Conservation (phyloP, 192 early-diverging fungal genomes). For the Entomortierella chlamydospora region DNA sequence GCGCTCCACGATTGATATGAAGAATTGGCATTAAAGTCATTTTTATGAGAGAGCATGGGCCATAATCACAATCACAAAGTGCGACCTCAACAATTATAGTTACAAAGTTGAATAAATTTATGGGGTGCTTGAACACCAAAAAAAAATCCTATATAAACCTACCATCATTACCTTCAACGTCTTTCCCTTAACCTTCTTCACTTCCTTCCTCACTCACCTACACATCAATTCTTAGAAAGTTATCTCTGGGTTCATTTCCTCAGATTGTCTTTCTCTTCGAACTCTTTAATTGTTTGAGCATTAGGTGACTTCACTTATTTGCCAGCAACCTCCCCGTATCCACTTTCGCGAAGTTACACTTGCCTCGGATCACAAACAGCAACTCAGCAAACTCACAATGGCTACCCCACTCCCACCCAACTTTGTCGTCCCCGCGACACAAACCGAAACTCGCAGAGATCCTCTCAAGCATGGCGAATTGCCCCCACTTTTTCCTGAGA, state of each 20-base stretch:
- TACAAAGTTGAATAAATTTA: not conserved
- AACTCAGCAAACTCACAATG: constrained; percentile 2
- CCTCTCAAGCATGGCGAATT: constrained; percentile 41
- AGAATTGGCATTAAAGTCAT: not conserved
- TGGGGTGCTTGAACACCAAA: not conserved
- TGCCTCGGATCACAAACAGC: no score
- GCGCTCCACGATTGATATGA: no score
- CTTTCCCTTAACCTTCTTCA: not conserved
- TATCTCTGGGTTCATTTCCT: not conserved
- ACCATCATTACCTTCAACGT: not conserved
- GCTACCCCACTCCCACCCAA: constrained; percentile 52
- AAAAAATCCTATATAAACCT: not conserved
- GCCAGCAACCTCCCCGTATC: no score
- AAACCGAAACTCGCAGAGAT: constrained; percentile 41
- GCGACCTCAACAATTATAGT: not conserved
- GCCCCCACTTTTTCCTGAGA: constrained; percentile 53
- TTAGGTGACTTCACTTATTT: not conserved
- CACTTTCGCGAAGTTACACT: no score
- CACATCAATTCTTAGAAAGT: not conserved
- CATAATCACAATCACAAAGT: no score
- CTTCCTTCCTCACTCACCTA: not conserved
- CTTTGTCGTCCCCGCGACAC: constrained; percentile 44
- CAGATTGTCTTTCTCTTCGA: no score
- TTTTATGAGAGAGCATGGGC: not conserved
- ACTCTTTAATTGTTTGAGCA: no score